Percentiles rank a stretch among this genome's conserved stretches.
Conservation (phyloP, 208 protist genomes). For the Leishmania turanica region DNA sequence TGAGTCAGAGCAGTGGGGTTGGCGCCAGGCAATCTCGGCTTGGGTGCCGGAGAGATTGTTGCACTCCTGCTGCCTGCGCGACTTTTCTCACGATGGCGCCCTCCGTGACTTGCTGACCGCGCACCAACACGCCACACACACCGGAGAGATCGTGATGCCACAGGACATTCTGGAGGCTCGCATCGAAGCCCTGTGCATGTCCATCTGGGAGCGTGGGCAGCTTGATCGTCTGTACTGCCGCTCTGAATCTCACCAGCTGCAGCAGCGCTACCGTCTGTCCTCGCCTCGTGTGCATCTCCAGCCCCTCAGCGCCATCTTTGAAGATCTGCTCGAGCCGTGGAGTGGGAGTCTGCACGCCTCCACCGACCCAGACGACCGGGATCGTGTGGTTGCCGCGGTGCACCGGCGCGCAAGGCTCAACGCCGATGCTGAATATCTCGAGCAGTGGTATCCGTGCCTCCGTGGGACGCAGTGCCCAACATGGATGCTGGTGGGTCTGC, state of each 20-base stretch:
- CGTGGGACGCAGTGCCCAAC: constrained; percentile 7
- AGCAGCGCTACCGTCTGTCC: constrained; percentile 45
- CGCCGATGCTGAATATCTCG: constrained; percentile 33
- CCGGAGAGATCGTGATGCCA: constrained; percentile 13
- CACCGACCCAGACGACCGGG: constrained; percentile 17
- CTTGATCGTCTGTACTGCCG: constrained; percentile 38
- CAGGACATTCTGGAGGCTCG: constrained; percentile 29
- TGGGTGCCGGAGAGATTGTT: constrained; percentile 22
- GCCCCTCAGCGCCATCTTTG: constrained; percentile 39
- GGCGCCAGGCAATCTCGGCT: constrained; percentile 30
- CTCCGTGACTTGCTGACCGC: constrained; percentile 38
- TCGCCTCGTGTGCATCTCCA: constrained; percentile 43
- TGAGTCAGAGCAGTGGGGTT: constrained; percentile 48
- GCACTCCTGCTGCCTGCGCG: constrained; percentile 25
- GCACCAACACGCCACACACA: constrained; percentile 24
- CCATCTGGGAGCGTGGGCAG: constrained; percentile 51
- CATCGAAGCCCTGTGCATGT: constrained; percentile 34
- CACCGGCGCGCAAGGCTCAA: constrained; percentile 29
- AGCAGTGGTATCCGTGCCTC: constrained; percentile 29
- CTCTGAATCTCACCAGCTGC: constrained; percentile 57
- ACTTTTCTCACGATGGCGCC: constrained; percentile 24
- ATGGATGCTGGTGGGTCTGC: constrained; percentile 14
- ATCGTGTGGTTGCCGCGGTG: constrained; percentile 34
- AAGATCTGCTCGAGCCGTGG: constrained; percentile 57
- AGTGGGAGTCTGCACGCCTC: constrained; percentile 26